phyloP scores from a whole-genome alignment of 202 grass and related monocot species.

The Carex arenaria region DNA sequence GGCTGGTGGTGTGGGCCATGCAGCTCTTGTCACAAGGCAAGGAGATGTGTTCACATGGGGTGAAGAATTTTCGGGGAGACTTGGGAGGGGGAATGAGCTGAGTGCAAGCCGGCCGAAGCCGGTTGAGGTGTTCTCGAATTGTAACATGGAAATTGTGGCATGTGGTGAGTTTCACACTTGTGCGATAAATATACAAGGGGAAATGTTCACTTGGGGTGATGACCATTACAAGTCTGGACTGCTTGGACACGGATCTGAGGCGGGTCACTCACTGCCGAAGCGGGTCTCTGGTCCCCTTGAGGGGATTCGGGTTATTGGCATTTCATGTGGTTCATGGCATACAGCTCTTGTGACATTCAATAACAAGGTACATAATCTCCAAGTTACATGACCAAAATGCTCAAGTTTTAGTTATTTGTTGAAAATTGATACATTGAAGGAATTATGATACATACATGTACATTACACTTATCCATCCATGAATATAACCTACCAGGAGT shows the following conservation, averaged over 20 bases:
- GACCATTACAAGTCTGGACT: constrained; percentile 62
- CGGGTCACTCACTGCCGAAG: constrained; percentile 70
- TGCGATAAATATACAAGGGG: constrained; percentile 62
- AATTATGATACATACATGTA: not conserved
- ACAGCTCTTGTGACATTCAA: constrained; percentile 54
- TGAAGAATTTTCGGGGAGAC: constrained; percentile 62
- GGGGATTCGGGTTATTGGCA: constrained; percentile 60
- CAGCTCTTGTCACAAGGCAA: constrained; percentile 77
- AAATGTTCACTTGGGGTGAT: constrained; percentile 81
- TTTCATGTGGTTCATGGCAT: constrained; percentile 91
- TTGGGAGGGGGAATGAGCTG: constrained; percentile 63
- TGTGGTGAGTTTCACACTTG: constrained; percentile 90
- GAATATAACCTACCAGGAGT: not conserved
- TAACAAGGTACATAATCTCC: constrained; percentile 44
- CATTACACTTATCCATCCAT: not conserved
- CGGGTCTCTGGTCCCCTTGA: constrained; percentile 70
- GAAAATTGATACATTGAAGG: not conserved
- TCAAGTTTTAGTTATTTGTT: not conserved
- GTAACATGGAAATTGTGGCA: constrained; percentile 66
- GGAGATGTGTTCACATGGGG: constrained; percentile 92
- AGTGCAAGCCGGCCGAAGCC: constrained; percentile 69
- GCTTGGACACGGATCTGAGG: constrained; percentile 51
- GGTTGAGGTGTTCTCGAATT: constrained; percentile 55
- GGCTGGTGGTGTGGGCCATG: constrained; percentile 64
- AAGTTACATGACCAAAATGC: constrained; percentile 6